Base-by-base conservation (phyloP, 169 alveolate genomes). In the Eimeria zaria region DNA sequence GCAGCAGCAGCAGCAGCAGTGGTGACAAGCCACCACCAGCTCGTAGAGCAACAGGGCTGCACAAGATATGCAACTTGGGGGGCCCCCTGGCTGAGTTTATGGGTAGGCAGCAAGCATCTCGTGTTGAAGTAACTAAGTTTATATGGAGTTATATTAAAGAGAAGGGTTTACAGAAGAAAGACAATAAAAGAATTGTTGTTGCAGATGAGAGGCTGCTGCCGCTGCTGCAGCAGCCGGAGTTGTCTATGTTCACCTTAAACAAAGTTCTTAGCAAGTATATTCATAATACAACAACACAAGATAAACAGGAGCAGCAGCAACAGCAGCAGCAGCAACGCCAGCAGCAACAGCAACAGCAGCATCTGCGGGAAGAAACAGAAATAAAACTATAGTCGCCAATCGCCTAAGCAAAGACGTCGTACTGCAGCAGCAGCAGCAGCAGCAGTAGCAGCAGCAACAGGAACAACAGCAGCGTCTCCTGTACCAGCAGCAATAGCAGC, bases 191-290 rank as follows among this genome's bases (percentile, higher is more conserved):
- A 51, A 80, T 80, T 44, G 89, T 80, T 22, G 89, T 80, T 18
- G 89, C 89, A 6, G 89, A 80, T 30, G 89, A 80, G 69, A 3
- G 89, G n/a, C 69, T 80, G 69, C 60, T 80, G 67, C 89, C 89
- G 67, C 89, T 80, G 89, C 67, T 80, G 89, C 89, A 51, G 89
- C 58, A 80, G 89, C n/a, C 69, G 2, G 89, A 91, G 90, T 64
- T 91, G 16, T 91, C 96, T 18, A 91, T 91, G 96, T 91, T 91
- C 36, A 88, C 78, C 16, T 80, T 91, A 69, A 91, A 78, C 90
- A 91, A 91, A 30, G 44, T 91, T 11, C 60, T 91, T 67, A 53
- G 76, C 69, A 71, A 91, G 53, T 62, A 62, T 51, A 83, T 91
- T 1, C 96, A 91, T 55, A 91, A 58, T 64, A 80, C 67, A 14